Conservation (phyloP, 1,284 basidiomycete genomes). For the Rhodotorula glutinis region DNA sequence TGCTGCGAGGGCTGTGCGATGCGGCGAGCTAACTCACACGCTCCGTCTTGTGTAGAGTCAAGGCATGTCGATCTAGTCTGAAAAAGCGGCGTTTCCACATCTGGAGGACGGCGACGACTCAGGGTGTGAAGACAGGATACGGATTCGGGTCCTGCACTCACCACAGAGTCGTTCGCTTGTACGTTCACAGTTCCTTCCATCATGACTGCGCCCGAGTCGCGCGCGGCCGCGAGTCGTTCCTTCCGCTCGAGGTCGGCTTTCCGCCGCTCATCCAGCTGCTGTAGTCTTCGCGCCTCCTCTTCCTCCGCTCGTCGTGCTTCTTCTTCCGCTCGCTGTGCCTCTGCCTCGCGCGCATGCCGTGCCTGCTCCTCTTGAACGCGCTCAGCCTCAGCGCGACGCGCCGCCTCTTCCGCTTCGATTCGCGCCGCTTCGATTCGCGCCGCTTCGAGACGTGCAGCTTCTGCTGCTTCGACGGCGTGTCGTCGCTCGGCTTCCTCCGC, state of each 20-base stretch:
- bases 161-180: slow-evolving; percentile 19
- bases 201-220: slow-evolving; percentile 28
- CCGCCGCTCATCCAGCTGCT: neutral
- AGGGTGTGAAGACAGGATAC: no score
- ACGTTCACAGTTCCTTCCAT: slow-evolving; percentile 20
- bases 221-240: neutral
- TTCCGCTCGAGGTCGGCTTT: slow-evolving; percentile 2
- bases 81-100: slow-evolving; percentile 31
- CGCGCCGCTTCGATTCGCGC: neutral
- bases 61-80: neutral
- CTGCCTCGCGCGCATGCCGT: neutral
- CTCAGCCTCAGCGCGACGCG: neutral
- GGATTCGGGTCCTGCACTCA: neutral
- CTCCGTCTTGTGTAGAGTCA: slow-evolving; percentile 27
- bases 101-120: neutral
- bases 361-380: neutral
- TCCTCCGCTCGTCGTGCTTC: neutral
- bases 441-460: neutral
- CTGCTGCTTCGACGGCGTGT: neutral
- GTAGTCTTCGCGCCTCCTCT: neutral
- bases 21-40: neutral
- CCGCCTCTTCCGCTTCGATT: slow-evolving; percentile 1
- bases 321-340: neutral
- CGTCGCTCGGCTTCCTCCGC: neutral
- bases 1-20: no score